These are phyloP conservation scores for Balansia obtecta DNA, from an alignment of 2,329 filamentous ascomycete species.

Conservation along the genomic window DNA sequence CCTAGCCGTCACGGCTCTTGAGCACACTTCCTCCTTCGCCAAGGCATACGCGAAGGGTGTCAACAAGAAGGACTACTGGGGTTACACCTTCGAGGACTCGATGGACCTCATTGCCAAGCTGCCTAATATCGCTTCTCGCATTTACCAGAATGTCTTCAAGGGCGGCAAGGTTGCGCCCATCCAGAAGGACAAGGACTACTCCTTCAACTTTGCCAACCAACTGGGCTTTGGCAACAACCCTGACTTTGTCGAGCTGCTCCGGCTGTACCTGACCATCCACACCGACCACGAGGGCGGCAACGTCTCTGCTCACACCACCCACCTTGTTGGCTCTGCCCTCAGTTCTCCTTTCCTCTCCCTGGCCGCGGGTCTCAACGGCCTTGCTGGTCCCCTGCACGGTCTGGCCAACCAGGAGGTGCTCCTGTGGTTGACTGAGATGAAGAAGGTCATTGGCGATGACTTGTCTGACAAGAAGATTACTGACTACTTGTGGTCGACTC, in stretches of 20 bases:
- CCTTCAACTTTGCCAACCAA: slow-evolving; percentile 99
- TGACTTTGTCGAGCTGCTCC: slow-evolving; percentile 97
- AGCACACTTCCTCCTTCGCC: slow-evolving; percentile 95
- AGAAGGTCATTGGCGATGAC: slow-evolving; percentile 85
- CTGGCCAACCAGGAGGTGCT: slow-evolving; percentile 99
- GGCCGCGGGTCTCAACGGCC: slow-evolving; percentile 92
- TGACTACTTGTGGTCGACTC: slow-evolving; percentile 96
- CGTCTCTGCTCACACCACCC: slow-evolving; percentile 95
- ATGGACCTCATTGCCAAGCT: slow-evolving; percentile 99
- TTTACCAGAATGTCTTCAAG: slow-evolving; percentile 99
- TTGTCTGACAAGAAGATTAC: slow-evolving; percentile 93
- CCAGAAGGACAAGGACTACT: slow-evolving; percentile 99
- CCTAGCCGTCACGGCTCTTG: slow-evolving; percentile 90
- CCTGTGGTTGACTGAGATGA: slow-evolving; percentile 99
- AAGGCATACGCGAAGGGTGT: slow-evolving; percentile 99
- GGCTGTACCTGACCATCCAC: slow-evolving; percentile 99
- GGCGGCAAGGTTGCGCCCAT: slow-evolving; percentile 93
- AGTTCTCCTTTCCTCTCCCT: slow-evolving; percentile 97
- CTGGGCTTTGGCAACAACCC: slow-evolving; percentile 90
- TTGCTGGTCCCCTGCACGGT: slow-evolving; percentile 95
- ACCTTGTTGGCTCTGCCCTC: slow-evolving; percentile 91
- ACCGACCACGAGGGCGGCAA: slow-evolving; percentile 99
- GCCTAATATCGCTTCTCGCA: slow-evolving; percentile 91
- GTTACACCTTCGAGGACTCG: slow-evolving; percentile 97
- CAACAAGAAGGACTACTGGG: slow-evolving; percentile 99